phyloP scores from a whole-genome alignment of 176 grass and related monocot genomes.

The Zizania latifolia region DNA sequence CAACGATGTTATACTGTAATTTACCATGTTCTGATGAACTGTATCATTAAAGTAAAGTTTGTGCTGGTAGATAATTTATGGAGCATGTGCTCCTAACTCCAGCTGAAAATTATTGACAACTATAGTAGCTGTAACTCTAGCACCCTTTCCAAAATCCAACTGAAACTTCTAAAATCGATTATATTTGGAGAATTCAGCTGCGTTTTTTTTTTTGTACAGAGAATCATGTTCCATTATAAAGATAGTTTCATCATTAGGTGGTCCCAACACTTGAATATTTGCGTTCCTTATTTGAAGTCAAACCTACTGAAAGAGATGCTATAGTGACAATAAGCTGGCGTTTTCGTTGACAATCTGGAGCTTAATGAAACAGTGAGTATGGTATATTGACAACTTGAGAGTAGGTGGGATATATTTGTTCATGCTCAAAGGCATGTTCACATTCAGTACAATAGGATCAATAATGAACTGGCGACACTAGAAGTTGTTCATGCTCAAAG shows the following conservation, averaged over 20 bases:
- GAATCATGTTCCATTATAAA: background rate
- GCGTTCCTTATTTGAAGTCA: background rate
- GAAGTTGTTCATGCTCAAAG: too few relatives aligned
- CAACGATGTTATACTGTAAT: too few relatives aligned
- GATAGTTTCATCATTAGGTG: background rate
- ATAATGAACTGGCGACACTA: background rate
- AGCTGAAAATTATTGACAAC: too few relatives aligned
- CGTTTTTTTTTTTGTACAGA: background rate
- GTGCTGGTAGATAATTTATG: too few relatives aligned
- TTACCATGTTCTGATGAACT: too few relatives aligned
- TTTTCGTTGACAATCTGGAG: background rate
- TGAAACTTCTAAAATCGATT: background rate
- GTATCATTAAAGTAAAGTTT: too few relatives aligned
- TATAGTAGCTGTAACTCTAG: too few relatives aligned
- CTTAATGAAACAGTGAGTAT: background rate
- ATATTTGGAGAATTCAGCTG: background rate
- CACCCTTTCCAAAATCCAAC: too few relatives aligned
- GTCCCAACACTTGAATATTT: background rate
- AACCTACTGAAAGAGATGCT: background rate
- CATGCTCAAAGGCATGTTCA: background rate
- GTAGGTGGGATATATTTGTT: background rate
- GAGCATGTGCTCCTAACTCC: too few relatives aligned
- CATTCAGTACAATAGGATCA: background rate
- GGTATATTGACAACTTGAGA: background rate
- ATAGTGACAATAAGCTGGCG: background rate